phyloP scores from a whole-genome alignment of 2,329 filamentous ascomycete species.

The Ophiostoma tasmaniense region DNA sequence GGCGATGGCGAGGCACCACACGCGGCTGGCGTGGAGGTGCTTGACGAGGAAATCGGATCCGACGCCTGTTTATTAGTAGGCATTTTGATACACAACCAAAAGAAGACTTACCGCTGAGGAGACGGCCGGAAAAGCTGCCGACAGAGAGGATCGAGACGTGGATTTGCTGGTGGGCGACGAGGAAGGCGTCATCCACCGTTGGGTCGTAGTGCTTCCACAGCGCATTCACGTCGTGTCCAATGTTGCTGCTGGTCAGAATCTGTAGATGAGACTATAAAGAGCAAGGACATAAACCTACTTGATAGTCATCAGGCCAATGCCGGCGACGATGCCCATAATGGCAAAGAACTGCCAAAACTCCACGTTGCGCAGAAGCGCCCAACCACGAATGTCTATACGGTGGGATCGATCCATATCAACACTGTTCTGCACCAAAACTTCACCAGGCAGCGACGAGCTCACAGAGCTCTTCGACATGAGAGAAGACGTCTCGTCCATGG shows the following conservation, averaged over 20 bases:
- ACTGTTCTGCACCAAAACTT: conserved; percentile 48
- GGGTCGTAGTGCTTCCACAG: conserved; percentile 82
- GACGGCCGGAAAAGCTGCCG: conserved; percentile 73
- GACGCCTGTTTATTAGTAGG: conserved; percentile 49
- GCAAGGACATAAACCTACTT: conserved; percentile 55
- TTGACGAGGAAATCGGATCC: conserved; percentile 88
- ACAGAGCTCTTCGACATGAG: conserved; percentile 57
- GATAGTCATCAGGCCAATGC: conserved; percentile 96
- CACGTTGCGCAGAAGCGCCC: conserved; percentile 58
- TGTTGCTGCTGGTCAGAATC: conserved; percentile 55
- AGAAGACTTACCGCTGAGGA: conserved; percentile 48
- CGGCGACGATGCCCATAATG: conserved; percentile 83
- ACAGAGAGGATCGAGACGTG: conserved; percentile 93
- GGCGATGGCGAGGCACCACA: conserved; percentile 83
- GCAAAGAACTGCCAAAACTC: conserved; percentile 90
- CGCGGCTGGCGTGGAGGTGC: conserved; percentile 66
- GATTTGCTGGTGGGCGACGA: conserved; percentile 74
- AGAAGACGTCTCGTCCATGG: conserved; percentile 66
- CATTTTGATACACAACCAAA: too few species aligned
- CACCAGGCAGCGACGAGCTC: conserved; percentile 43
- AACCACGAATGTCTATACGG: conserved; percentile 83
- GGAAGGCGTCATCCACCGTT: conserved; percentile 61
- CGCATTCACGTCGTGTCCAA: conserved; percentile 80
- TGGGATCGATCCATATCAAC: conserved; percentile 67
- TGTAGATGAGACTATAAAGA: conserved; percentile 8